These are phyloP conservation scores for Fusarium sp. DNA, from an alignment of 2,329 filamentous ascomycete species.

Conservation along the genomic window DNA sequence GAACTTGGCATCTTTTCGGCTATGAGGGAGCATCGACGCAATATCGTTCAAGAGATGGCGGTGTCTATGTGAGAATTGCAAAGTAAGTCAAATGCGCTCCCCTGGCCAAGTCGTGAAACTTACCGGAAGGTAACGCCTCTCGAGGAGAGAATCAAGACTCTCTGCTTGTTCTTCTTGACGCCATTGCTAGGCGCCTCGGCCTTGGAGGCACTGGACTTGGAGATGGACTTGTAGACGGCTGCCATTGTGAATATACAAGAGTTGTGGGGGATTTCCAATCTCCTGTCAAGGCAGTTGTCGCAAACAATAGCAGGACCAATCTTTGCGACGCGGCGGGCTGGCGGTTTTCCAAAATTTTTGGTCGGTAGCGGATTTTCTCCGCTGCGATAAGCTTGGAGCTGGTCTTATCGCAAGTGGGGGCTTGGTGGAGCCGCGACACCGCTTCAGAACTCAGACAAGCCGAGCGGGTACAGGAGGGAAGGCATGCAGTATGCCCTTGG, in stretches of 20 bases:
- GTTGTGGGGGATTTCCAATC: conserved; percentile 16
- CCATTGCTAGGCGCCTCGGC: conserved; percentile 59
- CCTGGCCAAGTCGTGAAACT: conserved; percentile 26
- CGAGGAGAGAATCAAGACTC: conserved; percentile 89
- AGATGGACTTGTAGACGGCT: conserved; percentile 76
- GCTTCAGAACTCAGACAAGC: conserved; percentile 27
- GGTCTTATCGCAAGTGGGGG: conserved; percentile 43
- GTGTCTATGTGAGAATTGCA: conserved; percentile 65
- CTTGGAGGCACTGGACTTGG: conserved; percentile 63
- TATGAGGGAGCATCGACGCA: conserved; percentile 86
- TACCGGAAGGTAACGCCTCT: conserved; percentile 90
- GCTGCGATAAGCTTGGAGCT: conserved; percentile 43
- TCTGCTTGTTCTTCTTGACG: conserved; percentile 70
- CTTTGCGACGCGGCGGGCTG: conserved; percentile 39
- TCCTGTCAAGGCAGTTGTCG: conserved; percentile 22
- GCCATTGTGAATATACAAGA: conserved; percentile 58
- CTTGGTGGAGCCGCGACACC: conserved; percentile 37
- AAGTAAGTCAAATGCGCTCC: conserved; percentile 34
- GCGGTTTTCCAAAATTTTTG: conserved; percentile 43
- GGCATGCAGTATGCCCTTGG: conserved; percentile 2
- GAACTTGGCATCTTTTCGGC: conserved; percentile 93
- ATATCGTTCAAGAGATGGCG: conserved; percentile 93
- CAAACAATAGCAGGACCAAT: conserved; percentile 15
- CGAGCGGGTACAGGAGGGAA: conserved; percentile 5
- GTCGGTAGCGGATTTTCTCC: conserved; percentile 43